Evolutionary conservation across 495 filamentous ascomycete genomes (phyloP).

Genomic region (Parachaetomium inaequale): DNA sequence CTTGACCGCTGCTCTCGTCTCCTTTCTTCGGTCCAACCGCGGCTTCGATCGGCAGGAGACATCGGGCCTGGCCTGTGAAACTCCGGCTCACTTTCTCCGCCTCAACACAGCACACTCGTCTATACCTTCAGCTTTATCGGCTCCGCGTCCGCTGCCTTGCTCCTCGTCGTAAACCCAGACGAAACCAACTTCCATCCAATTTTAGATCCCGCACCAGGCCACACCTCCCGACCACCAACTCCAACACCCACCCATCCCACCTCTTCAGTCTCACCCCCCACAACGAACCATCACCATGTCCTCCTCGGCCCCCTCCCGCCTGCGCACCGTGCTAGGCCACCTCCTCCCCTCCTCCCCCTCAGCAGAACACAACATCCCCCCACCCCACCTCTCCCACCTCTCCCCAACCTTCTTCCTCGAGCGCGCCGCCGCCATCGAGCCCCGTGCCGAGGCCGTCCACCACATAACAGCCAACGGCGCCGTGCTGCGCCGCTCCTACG

Average conservation of each 20-base stretch:
- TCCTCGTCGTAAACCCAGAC: too few species aligned
- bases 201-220: neutral
- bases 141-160: too few species aligned
- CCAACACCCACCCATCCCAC: neutral
- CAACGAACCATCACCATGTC: constrained; percentile 37
- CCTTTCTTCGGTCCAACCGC: neutral
- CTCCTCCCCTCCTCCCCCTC: constrained; percentile 42
- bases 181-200: too few species aligned
- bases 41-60: constrained; percentile 10
- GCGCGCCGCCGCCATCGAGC: constrained; percentile 85
- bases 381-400: constrained; percentile 71
- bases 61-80: neutral
- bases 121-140: neutral
- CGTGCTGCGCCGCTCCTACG: constrained; percentile 67
- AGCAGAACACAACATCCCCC: constrained; percentile 18
- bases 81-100: neutral
- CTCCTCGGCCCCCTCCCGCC: constrained; percentile 43
- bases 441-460: constrained; percentile 80
- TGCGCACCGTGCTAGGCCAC: constrained; percentile 59
- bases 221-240: neutral
- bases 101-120: neutral
- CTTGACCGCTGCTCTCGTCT: neutral
- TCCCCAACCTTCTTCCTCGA: constrained; percentile 88
- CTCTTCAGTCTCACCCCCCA: neutral
- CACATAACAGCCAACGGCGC: constrained; percentile 79